A percentile compares a stretch with the other conserved stretches of the same genome.
Conservation (phyloP, 768 basidiomycete genomes). For the Pleurotus platypus region DNA sequence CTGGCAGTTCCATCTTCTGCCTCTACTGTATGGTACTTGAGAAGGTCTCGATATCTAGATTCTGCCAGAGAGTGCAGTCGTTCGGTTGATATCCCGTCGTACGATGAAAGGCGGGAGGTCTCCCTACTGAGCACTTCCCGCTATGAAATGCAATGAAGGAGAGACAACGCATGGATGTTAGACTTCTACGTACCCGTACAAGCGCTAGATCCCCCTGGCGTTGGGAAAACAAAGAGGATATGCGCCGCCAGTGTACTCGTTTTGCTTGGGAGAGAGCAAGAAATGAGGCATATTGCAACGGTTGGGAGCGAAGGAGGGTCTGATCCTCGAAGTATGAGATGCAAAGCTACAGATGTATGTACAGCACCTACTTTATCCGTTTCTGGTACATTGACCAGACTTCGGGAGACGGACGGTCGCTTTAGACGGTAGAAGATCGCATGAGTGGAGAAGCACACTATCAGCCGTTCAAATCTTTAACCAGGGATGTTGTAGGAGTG, state of each 20-base stretch:
- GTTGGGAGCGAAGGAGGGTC: conserved; percentile 27
- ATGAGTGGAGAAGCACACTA: conserved; percentile 51
- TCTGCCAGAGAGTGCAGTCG: conserved; percentile 26
- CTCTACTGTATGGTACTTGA: not conserved
- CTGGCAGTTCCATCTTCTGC: conserved; percentile 17
- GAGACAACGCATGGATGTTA: not conserved
- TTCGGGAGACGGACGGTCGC: conserved; percentile 6
- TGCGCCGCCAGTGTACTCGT: conserved; percentile 32
- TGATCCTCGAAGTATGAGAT: conserved; percentile 9
- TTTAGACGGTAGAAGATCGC: conserved; percentile 33
- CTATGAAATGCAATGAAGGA: not conserved
- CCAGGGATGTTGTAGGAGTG: not conserved
- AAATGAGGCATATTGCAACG: conserved; percentile 28
- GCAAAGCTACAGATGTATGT: not conserved
- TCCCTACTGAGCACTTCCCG: conserved; percentile 3
- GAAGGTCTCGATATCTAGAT: conserved; percentile 25
- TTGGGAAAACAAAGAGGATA: conserved; percentile 29
- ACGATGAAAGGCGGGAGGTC: conserved; percentile 15
- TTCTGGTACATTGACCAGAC: conserved; percentile 1
- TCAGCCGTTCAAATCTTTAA: conserved; percentile 46
- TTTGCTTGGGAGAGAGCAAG: conserved; percentile 26
- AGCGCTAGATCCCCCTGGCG: conserved; percentile 27
- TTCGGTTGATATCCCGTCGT: conserved; percentile 21
- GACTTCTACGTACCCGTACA: conserved; percentile 20
- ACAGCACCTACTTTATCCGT: conserved; percentile 16